Base-by-base conservation (phyloP, 1,139 yeast genomes). In the Hyphopichia burtonii region DNA sequence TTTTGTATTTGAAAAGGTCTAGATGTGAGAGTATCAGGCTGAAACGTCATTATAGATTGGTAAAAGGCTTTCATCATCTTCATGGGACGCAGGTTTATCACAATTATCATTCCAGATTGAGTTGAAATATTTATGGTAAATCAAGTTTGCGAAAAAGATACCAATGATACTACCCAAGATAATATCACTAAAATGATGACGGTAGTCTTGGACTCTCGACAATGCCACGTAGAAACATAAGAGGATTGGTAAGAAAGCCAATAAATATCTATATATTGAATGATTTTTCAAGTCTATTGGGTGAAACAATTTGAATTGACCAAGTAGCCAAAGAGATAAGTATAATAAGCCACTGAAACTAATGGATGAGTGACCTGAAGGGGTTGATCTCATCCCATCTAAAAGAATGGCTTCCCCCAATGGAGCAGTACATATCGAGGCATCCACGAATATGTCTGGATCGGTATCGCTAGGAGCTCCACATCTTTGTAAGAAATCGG, bases 341-440 rank as follows among this genome's bases (percentile, higher is more conserved):
- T 58, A 72, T n/a, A 62, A 51, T 39, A 67, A 59, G 3, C 73
- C 72, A 34, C 68, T 56, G 55, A 71, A 71, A n/a, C 73, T 59
- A 41, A 72, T 65, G 18, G 74, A 66, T 8, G 75, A 66, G 48
- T 73, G 78, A 22, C 78, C 78, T 22, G 71, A 65, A 3, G 78
- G 78, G 4, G 76, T 70, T 25, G 75, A 68, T 45, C 74, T 63
- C 69, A 72, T 63, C 4, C 78, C 78, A 51, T 73, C 78, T 2
- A 55, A 49, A 38, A 73, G 56, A 11, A 52, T 45, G 11, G 47
- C 38, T 2, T 45, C 39, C 3, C 72, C 74, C 43, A 66, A 56
- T 0, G 73, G 72, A n/a, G 71, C 71, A 4, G 72, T 63, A 47
- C 78, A 73, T 20, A 71, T 71, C 4, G 58, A 56, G 22, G 70